Evolutionary conservation across 495 filamentous ascomycete species (phyloP).

Genomic region (Aspergillus incahuasiensis): DNA sequence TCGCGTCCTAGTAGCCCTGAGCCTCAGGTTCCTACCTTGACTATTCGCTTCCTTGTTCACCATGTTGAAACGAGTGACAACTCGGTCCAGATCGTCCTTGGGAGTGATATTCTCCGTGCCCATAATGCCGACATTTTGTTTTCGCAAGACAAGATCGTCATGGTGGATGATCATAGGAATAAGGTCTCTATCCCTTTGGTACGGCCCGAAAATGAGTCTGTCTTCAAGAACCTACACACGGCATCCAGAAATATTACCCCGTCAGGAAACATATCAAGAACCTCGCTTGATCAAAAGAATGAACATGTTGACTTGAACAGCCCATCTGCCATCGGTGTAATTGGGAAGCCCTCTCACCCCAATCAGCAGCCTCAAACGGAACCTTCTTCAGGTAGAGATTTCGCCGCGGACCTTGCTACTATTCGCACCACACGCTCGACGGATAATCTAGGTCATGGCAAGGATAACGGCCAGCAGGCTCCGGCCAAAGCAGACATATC

Average conservation of each 20-base stretch:
- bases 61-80: conserved; percentile 48
- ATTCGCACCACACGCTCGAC: conserved; percentile 32
- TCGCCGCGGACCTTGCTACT: conserved; percentile 31
- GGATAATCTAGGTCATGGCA: conserved; percentile 12
- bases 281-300: neutral
- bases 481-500: conserved; percentile 16
- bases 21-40: conserved; percentile 75
- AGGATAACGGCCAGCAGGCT: conserved; percentile 25
- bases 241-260: conserved; percentile 31
- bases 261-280: conserved; percentile 1
- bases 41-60: conserved; percentile 69
- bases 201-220: conserved; percentile 78
- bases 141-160: conserved; percentile 79
- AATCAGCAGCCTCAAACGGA: conserved; percentile 19
- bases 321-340: conserved; percentile 23
- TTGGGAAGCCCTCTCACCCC: conserved; percentile 20
- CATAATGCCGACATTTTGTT: conserved; percentile 90
- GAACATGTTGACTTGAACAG: conserved; percentile 18
- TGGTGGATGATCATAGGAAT: conserved; percentile 81
- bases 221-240: conserved; percentile 73
- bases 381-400: conserved; percentile 23
- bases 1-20: conserved; percentile 68
- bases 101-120: conserved; percentile 79
- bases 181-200: conserved; percentile 92
- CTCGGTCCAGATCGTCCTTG: conserved; percentile 73